Percentiles rank a stretch among this genome's conserved stretches.
phyloP scores from a whole-genome alignment of 495 filamentous ascomycete genomes.

The Daldinia bambusicola region DNA sequence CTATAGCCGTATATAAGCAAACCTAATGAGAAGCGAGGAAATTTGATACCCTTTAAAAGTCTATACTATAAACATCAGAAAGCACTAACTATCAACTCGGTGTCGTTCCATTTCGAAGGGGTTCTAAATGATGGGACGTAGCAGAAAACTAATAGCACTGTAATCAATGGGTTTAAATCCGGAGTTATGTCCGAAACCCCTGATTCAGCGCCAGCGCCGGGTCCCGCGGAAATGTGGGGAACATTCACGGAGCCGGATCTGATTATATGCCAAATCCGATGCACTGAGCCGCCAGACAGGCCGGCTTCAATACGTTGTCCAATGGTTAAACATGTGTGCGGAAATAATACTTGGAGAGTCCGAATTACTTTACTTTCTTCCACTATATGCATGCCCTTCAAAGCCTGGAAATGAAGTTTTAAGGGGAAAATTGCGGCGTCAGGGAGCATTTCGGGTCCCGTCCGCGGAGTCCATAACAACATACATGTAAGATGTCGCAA shows the following conservation, averaged over 20 bases:
- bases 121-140: too few species aligned
- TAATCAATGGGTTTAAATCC: too few species aligned
- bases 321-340: neutral
- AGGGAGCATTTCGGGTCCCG: neutral
- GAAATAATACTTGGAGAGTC: neutral
- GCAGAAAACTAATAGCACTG: too few species aligned
- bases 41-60: neutral
- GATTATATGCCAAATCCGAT: too few species aligned
- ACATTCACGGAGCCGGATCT: neutral
- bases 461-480: neutral
- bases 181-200: too few species aligned
- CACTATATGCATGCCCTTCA: too few species aligned
- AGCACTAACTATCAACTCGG: too few species aligned
- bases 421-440: neutral
- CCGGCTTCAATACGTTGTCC: neutral
- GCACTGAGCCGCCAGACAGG: neutral
- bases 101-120: neutral
- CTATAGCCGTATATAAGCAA: neutral
- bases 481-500: neutral
- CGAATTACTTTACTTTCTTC: neutral
- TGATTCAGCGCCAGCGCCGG: neutral
- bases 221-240: neutral
- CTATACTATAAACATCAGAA: neutral
- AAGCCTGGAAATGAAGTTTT: too few species aligned
- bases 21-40: conserved; percentile 2